Conservation (phyloP, 2,329 filamentous ascomycete species). For the Aureobasidium pullulans region DNA sequence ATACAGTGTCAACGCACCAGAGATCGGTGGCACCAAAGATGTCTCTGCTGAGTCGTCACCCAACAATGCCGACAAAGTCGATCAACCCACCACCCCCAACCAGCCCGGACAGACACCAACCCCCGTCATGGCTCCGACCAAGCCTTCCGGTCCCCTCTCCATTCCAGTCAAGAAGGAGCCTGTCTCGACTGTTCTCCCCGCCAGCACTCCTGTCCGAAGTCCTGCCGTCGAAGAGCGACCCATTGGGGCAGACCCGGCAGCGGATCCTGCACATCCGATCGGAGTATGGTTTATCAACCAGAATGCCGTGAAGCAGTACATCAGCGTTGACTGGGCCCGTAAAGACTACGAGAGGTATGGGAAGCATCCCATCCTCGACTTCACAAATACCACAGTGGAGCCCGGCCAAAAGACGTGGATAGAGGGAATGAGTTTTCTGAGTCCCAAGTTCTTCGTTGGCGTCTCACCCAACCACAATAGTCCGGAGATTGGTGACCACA, state of each 20-base stretch:
- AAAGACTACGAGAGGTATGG: background rate
- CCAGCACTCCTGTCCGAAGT: background rate
- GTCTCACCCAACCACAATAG: background rate
- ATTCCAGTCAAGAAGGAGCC: too few relatives aligned
- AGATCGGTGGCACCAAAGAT: background rate
- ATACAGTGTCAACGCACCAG: background rate
- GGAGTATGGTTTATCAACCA: slow-evolving; percentile 9
- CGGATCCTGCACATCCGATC: background rate
- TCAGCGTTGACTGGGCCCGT: slow-evolving; percentile 5
- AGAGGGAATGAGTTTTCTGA: background rate
- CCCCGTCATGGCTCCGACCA: too few relatives aligned
- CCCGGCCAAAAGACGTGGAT: background rate
- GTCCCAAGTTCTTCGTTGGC: slow-evolving; percentile 1
- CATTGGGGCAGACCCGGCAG: background rate
- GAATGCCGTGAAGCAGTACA: background rate
- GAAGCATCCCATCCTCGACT: background rate
- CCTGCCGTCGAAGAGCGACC: background rate
- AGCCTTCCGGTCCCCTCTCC: too few relatives aligned
- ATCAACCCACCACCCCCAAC: too few relatives aligned
- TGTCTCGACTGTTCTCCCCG: background rate
- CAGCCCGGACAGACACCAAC: too few relatives aligned
- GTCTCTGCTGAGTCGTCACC: background rate
- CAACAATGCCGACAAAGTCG: too few relatives aligned
- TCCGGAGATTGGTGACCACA: background rate
- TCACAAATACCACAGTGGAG: background rate